These are phyloP conservation scores for Hanseniaspora sp. DNA, from an alignment of 1,139 yeast species.

Conservation along the genomic window DNA sequence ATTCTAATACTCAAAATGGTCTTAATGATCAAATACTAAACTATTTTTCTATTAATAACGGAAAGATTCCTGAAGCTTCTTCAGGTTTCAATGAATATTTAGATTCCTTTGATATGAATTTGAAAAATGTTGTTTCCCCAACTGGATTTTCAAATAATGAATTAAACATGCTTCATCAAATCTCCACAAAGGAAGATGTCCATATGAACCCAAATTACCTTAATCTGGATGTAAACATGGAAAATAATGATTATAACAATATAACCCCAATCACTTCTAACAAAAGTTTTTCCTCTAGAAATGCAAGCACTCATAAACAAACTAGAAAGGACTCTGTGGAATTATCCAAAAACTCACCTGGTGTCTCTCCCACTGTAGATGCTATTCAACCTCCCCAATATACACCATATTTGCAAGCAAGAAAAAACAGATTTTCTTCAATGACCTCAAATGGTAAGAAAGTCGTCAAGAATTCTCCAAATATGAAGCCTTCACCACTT, in stretches of 20 bases:
- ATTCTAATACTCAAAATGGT: background rate
- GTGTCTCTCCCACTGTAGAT: conserved; percentile 13
- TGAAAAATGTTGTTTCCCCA: background rate
- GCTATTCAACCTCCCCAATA: conserved; percentile 13
- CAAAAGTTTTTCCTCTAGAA: background rate
- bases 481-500: conserved; percentile 1
- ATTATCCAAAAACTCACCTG: conserved; percentile 2
- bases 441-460: background rate
- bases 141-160: background rate
- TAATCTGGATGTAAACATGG: background rate
- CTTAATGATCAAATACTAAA: background rate
- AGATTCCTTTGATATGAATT: conserved; percentile 1
- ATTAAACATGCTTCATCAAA: background rate
- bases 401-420: conserved; percentile 14
- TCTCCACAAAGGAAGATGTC: too few species aligned
- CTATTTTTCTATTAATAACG: background rate
- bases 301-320: background rate
- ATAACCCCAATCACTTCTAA: background rate
- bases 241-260: background rate
- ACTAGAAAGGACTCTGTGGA: background rate
- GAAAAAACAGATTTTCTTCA: conserved; percentile 1
- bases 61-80: background rate
- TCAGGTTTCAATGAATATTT: background rate
- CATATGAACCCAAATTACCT: background rate
- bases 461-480: conserved; percentile 13